Evolutionary conservation across 371 early-diverging fungal genomes (phyloP), one percentile per base, ranked within the genome.

Genomic region (Basidiobolus heterosporus): DNA sequence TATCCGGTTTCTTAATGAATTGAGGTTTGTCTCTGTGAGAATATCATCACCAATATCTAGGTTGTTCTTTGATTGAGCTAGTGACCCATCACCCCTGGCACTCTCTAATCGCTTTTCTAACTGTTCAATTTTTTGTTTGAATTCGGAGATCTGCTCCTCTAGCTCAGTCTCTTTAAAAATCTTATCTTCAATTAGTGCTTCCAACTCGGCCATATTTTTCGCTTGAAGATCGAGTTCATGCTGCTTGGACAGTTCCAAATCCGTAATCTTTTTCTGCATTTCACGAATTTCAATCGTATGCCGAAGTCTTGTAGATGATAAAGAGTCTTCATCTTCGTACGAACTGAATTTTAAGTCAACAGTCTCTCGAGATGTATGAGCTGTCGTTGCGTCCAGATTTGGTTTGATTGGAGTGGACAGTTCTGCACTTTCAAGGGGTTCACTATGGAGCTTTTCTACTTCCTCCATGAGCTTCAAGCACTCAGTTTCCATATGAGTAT

Each of bases 401-500:
- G 38, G 14, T 30, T 45, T 16, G 8, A 3, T 43, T n/a, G 44
- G 40, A n/a, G 49, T 17, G 4, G 64, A 59, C 7, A 67, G 50
- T 1, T 59, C 52, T 45, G 63, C 55, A 19, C 60, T 58, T 0
- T 62, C 57, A 20, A 66, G 52, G 41, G 69, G 69, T 56, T 80
- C 80, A 1, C 67, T 58, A 46, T 76, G 75, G 21, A 85, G 59
- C 44, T 68, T 69, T 51, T 82, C 81, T 3, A 81, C 72, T 54
- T 85, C 86, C 35, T 82, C 82, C 65, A 80, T 75, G 42, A 83
- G 57, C 44, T 80, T 76, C 42, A 80, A 57, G 50, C 80, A 75
- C 54, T 82, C 82, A 3, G 59, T 69, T 48, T 85, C 80, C 23
- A 73, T 66, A 53, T 74, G 75, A 44, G 72, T 67, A 44, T 81